Evolutionary conservation across 495 filamentous ascomycete species (phyloP), one percentile per base, ranked within the genome.

Genomic region (Hypoxylon fragiforme): DNA sequence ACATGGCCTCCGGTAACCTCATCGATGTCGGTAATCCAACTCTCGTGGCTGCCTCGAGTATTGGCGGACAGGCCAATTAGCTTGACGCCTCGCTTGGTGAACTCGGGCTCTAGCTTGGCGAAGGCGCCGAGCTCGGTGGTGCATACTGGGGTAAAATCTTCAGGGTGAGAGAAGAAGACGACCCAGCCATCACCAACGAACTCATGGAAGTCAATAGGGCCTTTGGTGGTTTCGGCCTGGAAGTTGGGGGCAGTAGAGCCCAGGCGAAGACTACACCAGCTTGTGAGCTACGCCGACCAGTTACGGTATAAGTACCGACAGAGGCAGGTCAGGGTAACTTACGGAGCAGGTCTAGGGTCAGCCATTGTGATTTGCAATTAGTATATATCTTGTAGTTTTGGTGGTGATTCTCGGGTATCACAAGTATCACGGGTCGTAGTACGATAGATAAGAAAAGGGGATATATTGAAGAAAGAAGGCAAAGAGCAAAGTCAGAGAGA

Each of bases 121-220:
- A 79, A 96, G 56, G 95, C 95, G 69, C 94, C 94, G 60, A 98
- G 87, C 83, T 98, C 94, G 52, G 94, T 98, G 72, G 94, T 98
- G 81, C 94, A 98, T 59, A 98, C 91, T 57, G 92, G 91, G 6
- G 91, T 91, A 77, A 85, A 91, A 73, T 92, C 88, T 72, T 94
- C 91, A 22, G 94, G 94, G 81, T 98, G 94, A 24, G 92, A 96
- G 85, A 97, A 98, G 70, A 97, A 84, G 61, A 98, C 82, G 54
- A 89, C 86, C 94, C 94, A 98, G 60, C 82, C 89, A 79, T 92
- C 81, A 68, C 90, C 95, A 63, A 97, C 89, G 77, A 88, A 98
- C 67, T 97, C 84, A 75, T 98, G 95, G 82, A 97, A 96, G 77
- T 95, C 86, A 73, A 98, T 97, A 46, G 83, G 84, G 55, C 94